These are phyloP conservation scores for Alnus rubra DNA, from an alignment of 306 rosid species.

Conservation along the genomic window DNA sequence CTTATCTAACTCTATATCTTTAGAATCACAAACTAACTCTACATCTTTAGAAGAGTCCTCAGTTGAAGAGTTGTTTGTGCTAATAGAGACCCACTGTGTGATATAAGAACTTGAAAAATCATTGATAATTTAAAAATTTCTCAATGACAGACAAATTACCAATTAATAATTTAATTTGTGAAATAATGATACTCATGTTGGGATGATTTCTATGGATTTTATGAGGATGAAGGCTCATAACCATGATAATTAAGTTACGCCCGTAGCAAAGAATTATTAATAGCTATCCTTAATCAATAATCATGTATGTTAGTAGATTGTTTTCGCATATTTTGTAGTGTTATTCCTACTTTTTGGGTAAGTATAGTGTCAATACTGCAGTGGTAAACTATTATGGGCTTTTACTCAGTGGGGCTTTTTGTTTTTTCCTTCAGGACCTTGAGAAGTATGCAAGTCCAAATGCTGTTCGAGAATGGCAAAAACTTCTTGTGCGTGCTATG, in stretches of 20 bases:
- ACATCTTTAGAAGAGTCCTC: no score
- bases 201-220: background rate
- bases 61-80: no score
- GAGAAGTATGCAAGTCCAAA: conserved; percentile 73
- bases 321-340: background rate
- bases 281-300: background rate
- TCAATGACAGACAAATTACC: background rate
- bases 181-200: background rate
- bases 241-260: background rate
- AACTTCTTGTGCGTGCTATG: conserved; percentile 64
- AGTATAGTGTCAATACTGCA: background rate
- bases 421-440: conserved; percentile 59
- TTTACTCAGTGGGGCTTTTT: background rate
- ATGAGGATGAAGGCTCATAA: background rate
- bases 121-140: background rate
- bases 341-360: background rate
- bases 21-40: no score
- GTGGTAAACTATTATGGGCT: background rate
- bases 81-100: background rate
- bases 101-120: background rate
- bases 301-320: background rate
- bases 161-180: background rate
- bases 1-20: no score
- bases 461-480: conserved; percentile 82
- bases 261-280: background rate